These are phyloP conservation scores for Triglochin maritima DNA, from an alignment of 106 monocot genomes.

Conservation along the genomic window DNA sequence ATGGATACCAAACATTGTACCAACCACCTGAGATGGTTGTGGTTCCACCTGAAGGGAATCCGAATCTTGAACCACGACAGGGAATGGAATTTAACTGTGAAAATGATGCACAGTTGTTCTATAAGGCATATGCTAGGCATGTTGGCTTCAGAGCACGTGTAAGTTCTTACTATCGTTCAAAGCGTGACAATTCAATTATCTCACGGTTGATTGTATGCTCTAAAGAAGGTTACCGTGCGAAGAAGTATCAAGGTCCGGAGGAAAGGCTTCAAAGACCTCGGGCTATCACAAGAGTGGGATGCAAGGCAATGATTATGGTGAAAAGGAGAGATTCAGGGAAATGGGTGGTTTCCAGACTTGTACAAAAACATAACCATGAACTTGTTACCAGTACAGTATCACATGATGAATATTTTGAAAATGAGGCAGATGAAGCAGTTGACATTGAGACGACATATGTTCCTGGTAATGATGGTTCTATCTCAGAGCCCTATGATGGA, in stretches of 20 bases:
- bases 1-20: constrained; percentile 5
- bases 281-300: constrained; percentile 38
- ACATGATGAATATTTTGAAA: constrained; percentile 31
- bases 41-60: constrained; percentile 34
- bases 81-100: constrained; percentile 65
- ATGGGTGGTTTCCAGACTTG: constrained; percentile 46
- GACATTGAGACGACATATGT: constrained; percentile 20
- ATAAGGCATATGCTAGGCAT: constrained; percentile 40
- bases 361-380: constrained; percentile 45
- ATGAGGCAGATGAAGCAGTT: constrained; percentile 30
- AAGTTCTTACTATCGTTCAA: constrained; percentile 57
- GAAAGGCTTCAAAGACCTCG: constrained; percentile 35
- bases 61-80: constrained; percentile 26
- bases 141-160: constrained; percentile 54
- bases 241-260: constrained; percentile 32
- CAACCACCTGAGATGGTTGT: constrained; percentile 20
- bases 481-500: constrained; percentile 37
- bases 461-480: constrained; percentile 10
- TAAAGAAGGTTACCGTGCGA: constrained; percentile 62
- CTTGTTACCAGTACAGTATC: constrained; percentile 22
- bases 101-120: constrained; percentile 38
- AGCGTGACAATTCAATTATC: constrained; percentile 51
- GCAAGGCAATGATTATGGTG: constrained; percentile 68
- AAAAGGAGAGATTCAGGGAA: constrained; percentile 45
- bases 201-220: constrained; percentile 60